Percentiles rank a stretch among this genome's conserved stretches.
phyloP scores from a whole-genome alignment of 163 green algal genomes.

The Chlorella variabilis region DNA sequence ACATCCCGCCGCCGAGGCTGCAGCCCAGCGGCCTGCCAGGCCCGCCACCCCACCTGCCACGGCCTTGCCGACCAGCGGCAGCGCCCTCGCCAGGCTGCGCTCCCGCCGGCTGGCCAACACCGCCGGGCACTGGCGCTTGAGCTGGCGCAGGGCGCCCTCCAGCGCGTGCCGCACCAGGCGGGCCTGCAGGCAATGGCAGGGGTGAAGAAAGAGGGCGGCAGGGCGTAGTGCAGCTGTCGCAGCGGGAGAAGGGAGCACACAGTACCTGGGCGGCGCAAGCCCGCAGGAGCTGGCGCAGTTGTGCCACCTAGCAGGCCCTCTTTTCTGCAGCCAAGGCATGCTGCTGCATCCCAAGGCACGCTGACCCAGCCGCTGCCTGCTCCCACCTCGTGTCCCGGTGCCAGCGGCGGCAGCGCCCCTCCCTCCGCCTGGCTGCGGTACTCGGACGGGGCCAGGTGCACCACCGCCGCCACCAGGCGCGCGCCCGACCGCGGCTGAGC shows the following conservation, averaged over 20 bases:
- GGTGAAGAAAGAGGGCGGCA: not conserved
- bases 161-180: constrained; percentile 9
- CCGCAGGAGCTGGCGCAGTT: too few species aligned
- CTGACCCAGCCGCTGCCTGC: too few species aligned
- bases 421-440: not conserved
- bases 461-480: not conserved
- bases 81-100: constrained; percentile 17
- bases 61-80: constrained; percentile 10
- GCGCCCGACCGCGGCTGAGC: constrained; percentile 18
- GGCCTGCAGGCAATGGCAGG: not conserved
- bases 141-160: constrained; percentile 5
- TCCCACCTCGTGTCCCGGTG: not conserved
- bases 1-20: too few species aligned
- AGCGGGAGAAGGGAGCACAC: too few species aligned
- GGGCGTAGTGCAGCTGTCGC: too few species aligned
- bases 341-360: too few species aligned
- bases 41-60: constrained; percentile 19
- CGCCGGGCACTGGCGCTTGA: constrained; percentile 31
- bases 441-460: not conserved
- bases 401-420: not conserved
- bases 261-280: too few species aligned
- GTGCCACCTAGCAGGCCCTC: too few species aligned
- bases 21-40: too few species aligned
- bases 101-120: constrained; percentile 21
- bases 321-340: too few species aligned